Evolutionary conservation across 257 asterid species (phyloP), one percentile per base, ranked within the genome.

Genomic region (Pogostemon cablin): DNA sequence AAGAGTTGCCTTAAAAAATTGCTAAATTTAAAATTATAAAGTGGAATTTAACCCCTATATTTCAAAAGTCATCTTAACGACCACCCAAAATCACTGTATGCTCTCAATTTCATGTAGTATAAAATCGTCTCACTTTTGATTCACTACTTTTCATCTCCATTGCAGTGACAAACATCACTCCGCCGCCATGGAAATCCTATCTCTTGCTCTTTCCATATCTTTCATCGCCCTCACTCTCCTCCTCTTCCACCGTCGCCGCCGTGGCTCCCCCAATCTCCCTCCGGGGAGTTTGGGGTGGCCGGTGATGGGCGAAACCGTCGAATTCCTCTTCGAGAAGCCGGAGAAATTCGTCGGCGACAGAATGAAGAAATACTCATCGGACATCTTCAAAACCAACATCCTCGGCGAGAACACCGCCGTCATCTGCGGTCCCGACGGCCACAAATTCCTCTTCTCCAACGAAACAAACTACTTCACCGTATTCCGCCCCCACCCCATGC

Each of bases 231-330:
- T 79, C 20, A 72, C 85, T 15, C 3, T 74, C 42, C 1, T 63
- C 39, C 3, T 63, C 68, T 48, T 9, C 58, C 72, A 71, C 5
- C 43, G 52, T 65, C 42, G 57, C 68, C 20, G 80, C 25, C 6
- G 12, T 12, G 9, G 62, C 44, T 43, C 38, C 2, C 38, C 40
- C n/a, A 75, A 67, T 2, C 87, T 87, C 7, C 95, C 96, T 1
- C 95, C 96, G 2, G 96, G 95, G 3, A 87, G 81, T 83, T 89
- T 84, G 38, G 96, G 96, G 1, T 90, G 90, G 92, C 96, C 95
- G 0, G 1, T 87, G 20, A 34, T 84, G 0, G 96, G 95, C 4
- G 95, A 90, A 74, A 71, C 87, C 7, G 12, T 84, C 0, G 86
- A 83, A 2, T 86, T 89, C 75, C 68, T 89, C 6, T 82, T 72